Evolutionary conservation across 1,284 basidiomycete species (phyloP), one percentile per base, ranked within the genome.

Genomic region (Sporisorium iseilematis-ciliati): DNA sequence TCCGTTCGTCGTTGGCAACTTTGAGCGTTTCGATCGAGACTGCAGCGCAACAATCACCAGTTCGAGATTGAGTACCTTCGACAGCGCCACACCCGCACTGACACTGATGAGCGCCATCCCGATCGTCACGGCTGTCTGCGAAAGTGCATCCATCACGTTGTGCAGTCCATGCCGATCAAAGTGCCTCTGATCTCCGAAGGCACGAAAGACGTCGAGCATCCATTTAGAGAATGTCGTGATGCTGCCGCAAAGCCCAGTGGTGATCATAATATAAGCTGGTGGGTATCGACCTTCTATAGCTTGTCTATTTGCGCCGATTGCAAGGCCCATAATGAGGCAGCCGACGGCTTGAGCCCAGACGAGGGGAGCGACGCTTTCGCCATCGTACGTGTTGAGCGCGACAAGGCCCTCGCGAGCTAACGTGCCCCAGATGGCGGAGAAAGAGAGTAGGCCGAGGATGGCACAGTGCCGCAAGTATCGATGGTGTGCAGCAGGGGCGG

Each of bases 221-320:
- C 97, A 99, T 18, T 91, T 90, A 4, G 95, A 97, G 87, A 98
- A 99, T 0, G 95, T 98, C 4, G 97, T 99, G 75, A 97, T 87
- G 5, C 93, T 96, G 1, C 96, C 97, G 82, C 96, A 98, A 84
- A 97, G 93, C 4, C 95, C 95, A 46, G 95, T 97, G 0, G 94
- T 93, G 20, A 96, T 85, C 43, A 93, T 94, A 5, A 92, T 93
- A 85, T 94, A 96, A 8, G 96, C 81, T 0, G 95, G 78, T 11
- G 79, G 66, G 45, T 81, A 81, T 14, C 56, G 40, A 12, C 51
- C 57, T 50, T 84, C 79, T 29, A 84, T 56, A 16, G 65, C 60
- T 31, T 50, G 45, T 23, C 65, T 49, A 26, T 82, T 81, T 16
- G 61, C 52, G 14, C 68, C 68, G 21, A 73, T 60, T 4, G 89